Conservation (phyloP, 1,284 basidiomycete genomes). For the Leccinum angustisporum region DNA sequence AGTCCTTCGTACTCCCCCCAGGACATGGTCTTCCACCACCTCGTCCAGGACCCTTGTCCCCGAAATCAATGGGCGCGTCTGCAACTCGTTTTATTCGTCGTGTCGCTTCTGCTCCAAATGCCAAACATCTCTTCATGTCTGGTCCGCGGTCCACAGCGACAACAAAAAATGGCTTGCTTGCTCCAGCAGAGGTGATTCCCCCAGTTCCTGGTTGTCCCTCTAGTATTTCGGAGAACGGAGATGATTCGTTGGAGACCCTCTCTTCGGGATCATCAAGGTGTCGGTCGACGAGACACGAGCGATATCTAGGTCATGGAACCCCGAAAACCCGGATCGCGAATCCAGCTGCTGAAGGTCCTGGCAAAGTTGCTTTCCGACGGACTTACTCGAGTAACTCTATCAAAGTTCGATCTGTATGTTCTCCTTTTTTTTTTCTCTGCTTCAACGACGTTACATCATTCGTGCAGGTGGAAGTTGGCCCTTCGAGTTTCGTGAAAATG, state of each 20-base stretch:
- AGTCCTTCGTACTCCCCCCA: constrained; percentile 37
- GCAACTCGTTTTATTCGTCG: constrained; percentile 88
- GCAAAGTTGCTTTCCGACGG: constrained; percentile 79
- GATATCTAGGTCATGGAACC: constrained; percentile 24
- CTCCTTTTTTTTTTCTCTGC: background rate
- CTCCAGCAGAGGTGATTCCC: constrained; percentile 60
- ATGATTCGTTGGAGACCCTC: constrained; percentile 68
- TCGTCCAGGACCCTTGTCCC: constrained; percentile 49
- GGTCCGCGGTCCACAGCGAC: constrained; percentile 51
- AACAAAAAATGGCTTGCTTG: constrained; percentile 75
- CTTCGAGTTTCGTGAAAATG: constrained; percentile 90
- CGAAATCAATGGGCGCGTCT: constrained; percentile 63
- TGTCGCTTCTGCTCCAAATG: constrained; percentile 95
- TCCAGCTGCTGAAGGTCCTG: constrained; percentile 46
- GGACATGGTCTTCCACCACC: constrained; percentile 33
- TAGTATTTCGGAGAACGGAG: constrained; percentile 54
- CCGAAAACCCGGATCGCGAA: constrained; percentile 47
- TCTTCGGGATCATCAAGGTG: constrained; percentile 70
- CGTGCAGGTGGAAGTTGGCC: constrained; percentile 82
- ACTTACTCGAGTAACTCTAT: constrained; percentile 98
- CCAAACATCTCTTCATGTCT: constrained; percentile 82
- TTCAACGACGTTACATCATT: constrained; percentile 1
- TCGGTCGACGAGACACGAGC: constrained; percentile 40
- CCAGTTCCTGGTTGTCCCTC: constrained; percentile 48
- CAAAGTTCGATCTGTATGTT: constrained; percentile 82